A percentile compares a stretch with the other conserved stretches of the same genome.
Conservation (phyloP, 2,329 filamentous ascomycete genomes). For the Sporothrix humicola region DNA sequence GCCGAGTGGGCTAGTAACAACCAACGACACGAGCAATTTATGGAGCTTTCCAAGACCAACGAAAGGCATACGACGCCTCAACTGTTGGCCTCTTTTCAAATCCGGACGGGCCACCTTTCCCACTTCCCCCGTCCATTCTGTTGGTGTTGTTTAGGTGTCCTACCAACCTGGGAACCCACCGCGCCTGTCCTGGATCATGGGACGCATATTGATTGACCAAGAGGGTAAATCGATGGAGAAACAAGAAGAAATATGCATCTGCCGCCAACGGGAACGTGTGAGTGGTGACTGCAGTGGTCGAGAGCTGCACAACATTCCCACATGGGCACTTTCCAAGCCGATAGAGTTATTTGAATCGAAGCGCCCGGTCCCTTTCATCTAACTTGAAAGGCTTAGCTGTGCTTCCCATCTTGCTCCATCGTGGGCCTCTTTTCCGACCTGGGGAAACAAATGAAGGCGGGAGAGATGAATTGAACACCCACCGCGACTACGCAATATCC, state of each 20-base stretch:
- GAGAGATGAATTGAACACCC: background rate
- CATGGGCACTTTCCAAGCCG: background rate
- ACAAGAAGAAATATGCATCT: background rate
- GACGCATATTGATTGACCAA: conserved; percentile 1
- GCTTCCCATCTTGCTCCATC: background rate
- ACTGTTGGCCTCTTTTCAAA: background rate
- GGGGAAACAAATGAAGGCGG: background rate
- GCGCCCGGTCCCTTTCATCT: background rate
- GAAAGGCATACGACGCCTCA: background rate
- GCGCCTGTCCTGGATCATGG: background rate
- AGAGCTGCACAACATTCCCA: conserved; percentile 16
- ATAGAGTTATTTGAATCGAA: background rate
- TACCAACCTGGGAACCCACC: conserved; percentile 8
- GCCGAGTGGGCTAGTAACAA: no score
- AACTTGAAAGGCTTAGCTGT: background rate
- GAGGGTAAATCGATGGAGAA: background rate
- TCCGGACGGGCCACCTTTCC: background rate
- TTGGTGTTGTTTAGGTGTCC: background rate
- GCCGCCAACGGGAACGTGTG: conserved; percentile 11
- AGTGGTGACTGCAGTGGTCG: background rate
- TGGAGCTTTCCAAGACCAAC: background rate
- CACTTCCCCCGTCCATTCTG: conserved; percentile 7
- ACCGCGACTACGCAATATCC: background rate
- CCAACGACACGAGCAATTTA: background rate
- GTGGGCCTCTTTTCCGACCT: background rate